Conservation (phyloP, 2,329 filamentous ascomycete species). For the Pseudogymnoascus sp. region DNA sequence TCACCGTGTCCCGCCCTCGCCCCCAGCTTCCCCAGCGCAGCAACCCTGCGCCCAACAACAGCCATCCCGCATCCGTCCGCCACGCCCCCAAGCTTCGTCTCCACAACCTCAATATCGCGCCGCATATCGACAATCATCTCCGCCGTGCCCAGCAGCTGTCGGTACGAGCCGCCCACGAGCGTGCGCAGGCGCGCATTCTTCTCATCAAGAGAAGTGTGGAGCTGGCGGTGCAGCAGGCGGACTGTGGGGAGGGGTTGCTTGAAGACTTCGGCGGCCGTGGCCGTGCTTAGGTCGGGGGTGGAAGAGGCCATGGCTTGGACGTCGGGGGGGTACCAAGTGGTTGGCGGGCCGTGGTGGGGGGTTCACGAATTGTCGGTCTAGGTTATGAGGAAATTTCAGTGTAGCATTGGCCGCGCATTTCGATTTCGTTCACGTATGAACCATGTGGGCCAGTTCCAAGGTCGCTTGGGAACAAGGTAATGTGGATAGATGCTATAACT, state of each 20-base stretch:
- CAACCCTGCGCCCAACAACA: constrained; percentile 58
- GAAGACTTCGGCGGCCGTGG: constrained; percentile 30
- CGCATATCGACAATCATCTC: constrained; percentile 93
- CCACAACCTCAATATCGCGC: constrained; percentile 64
- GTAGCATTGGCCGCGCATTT: neutral
- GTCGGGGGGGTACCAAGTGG: neutral
- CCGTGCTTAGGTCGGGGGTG: constrained; percentile 44
- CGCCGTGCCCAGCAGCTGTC: constrained; percentile 82
- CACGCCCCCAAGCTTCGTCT: constrained; percentile 62
- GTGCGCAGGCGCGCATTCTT: constrained; percentile 54
- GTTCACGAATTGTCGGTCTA: neutral
- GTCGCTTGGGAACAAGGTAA: neutral
- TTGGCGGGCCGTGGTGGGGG: neutral
- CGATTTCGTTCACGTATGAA: neutral
- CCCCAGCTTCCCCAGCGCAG: constrained; percentile 44
- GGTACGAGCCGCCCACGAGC: constrained; percentile 64
- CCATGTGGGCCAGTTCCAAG: neutral
- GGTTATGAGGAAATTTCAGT: neutral
- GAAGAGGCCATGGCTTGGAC: constrained; percentile 28
- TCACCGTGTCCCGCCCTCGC: constrained; percentile 22
- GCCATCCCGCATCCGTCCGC: constrained; percentile 69
- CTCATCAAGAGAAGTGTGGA: constrained; percentile 53
- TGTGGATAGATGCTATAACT: neutral
- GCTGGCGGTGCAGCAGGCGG: constrained; percentile 51
- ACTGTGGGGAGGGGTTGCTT: constrained; percentile 54